phyloP scores from a whole-genome alignment of 768 basidiomycete genomes.

The Lactarius indigo region DNA sequence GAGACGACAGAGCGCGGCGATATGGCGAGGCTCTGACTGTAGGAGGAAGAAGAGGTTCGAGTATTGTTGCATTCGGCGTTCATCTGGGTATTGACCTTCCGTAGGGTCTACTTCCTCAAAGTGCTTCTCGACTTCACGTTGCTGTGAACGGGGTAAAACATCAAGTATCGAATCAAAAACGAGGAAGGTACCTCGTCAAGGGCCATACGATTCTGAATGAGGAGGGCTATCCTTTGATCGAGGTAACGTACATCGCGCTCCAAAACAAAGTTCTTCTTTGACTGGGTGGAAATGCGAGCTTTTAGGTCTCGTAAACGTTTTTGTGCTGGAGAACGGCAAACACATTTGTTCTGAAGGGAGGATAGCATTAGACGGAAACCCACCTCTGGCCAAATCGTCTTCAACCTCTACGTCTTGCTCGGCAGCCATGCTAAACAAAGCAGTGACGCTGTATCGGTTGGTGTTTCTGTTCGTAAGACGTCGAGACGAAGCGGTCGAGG shows the following conservation, averaged over 20 bases:
- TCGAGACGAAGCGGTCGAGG: conserved; percentile 60
- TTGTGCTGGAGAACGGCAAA: conserved; percentile 59
- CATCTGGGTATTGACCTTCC: conserved; percentile 90
- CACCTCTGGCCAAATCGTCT: conserved; percentile 92
- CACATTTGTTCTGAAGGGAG: conserved; percentile 9
- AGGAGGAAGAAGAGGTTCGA: conserved; percentile 98
- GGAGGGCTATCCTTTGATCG: conserved; percentile 92
- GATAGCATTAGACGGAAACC: conserved; percentile 30
- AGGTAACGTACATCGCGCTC: conserved; percentile 98
- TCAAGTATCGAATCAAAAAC: conserved; percentile 14
- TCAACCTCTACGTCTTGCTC: conserved; percentile 98
- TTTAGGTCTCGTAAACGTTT: conserved; percentile 96
- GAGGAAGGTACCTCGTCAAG: conserved; percentile 68
- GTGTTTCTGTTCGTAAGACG: conserved; percentile 89
- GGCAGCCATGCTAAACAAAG: conserved; percentile 95
- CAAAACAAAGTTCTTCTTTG: conserved; percentile 99
- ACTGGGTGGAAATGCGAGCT: conserved; percentile 94
- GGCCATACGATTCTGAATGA: conserved; percentile 98
- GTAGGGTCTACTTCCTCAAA: conserved; percentile 94
- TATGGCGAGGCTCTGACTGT: conserved; percentile 95
- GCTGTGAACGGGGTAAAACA: conserved; percentile 42
- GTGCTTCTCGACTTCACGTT: conserved; percentile 92
- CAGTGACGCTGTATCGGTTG: conserved; percentile 94
- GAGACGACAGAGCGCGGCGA: conserved; percentile 93
- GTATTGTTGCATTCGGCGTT: conserved; percentile 92